A percentile compares a stretch with the other conserved stretches of the same genome.
Evolutionary conservation across 768 basidiomycete genomes (phyloP).

Genomic region (Fibroporia radiculosa): DNA sequence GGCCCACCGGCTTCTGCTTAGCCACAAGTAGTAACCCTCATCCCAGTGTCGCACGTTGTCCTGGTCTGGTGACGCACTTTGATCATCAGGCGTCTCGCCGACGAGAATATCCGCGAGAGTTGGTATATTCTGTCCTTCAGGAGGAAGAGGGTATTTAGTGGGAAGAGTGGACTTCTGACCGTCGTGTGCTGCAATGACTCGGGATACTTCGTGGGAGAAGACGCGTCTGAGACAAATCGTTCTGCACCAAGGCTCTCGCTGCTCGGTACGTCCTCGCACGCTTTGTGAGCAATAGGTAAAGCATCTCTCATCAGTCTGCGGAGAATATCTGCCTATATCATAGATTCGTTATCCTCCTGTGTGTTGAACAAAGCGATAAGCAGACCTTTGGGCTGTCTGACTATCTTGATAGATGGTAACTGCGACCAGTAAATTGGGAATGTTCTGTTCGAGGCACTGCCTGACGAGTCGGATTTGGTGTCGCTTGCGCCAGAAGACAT

Average conservation of each 20-base stretch:
- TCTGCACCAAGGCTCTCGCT: conserved; percentile 27
- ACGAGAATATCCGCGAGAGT: conserved; percentile 26
- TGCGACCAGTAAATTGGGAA: conserved; percentile 10
- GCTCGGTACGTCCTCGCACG: conserved; percentile 21
- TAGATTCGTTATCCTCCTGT: no score
- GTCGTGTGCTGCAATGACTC: conserved; percentile 14
- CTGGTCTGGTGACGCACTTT: conserved; percentile 9
- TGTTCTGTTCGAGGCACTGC: not conserved
- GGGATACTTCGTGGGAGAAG: conserved; percentile 28
- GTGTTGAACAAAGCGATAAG: no score
- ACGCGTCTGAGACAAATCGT: conserved; percentile 30
- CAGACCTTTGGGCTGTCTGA: conserved; percentile 17
- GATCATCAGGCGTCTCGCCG: conserved; percentile 8
- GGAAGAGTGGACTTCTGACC: not conserved
- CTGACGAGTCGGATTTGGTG: not conserved
- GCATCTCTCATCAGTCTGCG: conserved; percentile 27
- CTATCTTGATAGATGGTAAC: conserved; percentile 19
- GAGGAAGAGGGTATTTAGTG: conserved; percentile 49
- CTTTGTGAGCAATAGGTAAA: conserved; percentile 29
- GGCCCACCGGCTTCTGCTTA: conserved; percentile 43
- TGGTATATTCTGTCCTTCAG: conserved; percentile 48
- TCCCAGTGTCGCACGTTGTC: conserved; percentile 54
- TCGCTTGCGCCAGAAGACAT: not conserved
- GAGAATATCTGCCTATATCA: conserved; percentile 20
- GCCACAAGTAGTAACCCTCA: conserved; percentile 73